Evolutionary conservation across 371 early-diverging fungal species (phyloP).

Genomic region (Zychaea mexicana): DNA sequence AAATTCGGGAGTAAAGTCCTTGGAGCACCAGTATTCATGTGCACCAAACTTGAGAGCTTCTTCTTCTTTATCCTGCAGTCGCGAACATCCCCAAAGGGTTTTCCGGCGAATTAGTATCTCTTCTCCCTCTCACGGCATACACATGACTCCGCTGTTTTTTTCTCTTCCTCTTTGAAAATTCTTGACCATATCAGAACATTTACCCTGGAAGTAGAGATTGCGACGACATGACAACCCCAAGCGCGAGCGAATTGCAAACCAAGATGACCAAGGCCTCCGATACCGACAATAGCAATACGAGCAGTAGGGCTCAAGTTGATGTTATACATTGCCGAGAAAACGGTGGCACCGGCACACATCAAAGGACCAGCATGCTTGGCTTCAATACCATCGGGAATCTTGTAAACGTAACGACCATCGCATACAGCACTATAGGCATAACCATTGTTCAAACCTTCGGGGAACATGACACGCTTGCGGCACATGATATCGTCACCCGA

Average conservation of each 20-base stretch:
- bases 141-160: too few species aligned
- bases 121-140: too few species aligned
- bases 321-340: slow-evolving; percentile 55
- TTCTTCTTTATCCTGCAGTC: slow-evolving; percentile 54
- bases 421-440: slow-evolving; percentile 48
- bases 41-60: slow-evolving; percentile 75
- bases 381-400: slow-evolving; percentile 55
- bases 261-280: slow-evolving; percentile 73
- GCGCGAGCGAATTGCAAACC: slow-evolving; percentile 67
- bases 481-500: slow-evolving; percentile 53
- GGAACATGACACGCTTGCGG: slow-evolving; percentile 43
- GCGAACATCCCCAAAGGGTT: too few species aligned
- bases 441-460: slow-evolving; percentile 46
- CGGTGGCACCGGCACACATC: slow-evolving; percentile 72
- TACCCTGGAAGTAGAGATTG: slow-evolving; percentile 26
- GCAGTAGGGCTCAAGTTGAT: slow-evolving; percentile 49
- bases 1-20: slow-evolving; percentile 34
- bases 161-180: too few species aligned
- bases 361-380: slow-evolving; percentile 57
- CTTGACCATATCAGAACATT: slow-evolving; percentile 13
- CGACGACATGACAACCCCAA: slow-evolving; percentile 60
- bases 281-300: slow-evolving; percentile 67
- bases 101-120: too few species aligned
- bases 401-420: slow-evolving; percentile 54
- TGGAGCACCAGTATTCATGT: slow-evolving; percentile 48